A percentile compares a stretch with the other conserved stretches of the same genome.
These are phyloP conservation scores for Barnettozyma botsteinii DNA, from an alignment of 805 yeast species.

Conservation along the genomic window DNA sequence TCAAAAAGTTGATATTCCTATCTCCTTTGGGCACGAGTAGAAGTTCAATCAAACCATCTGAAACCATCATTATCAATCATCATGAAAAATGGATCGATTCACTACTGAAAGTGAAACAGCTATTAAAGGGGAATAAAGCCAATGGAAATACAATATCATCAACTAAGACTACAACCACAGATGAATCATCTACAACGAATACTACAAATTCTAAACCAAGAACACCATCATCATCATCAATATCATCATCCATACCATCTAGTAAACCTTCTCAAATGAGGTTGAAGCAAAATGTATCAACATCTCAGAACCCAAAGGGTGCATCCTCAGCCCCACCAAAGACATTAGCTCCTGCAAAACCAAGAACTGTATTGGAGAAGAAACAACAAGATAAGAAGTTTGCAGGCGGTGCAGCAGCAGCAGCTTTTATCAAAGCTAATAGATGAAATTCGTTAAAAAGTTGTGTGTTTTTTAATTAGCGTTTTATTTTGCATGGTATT, in stretches of 20 bases:
- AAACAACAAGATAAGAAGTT: conserved; percentile 22
- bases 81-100: conserved; percentile 65
- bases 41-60: neutral
- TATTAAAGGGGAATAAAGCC: conserved; percentile 30
- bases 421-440: conserved; percentile 23
- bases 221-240: conserved; percentile 1
- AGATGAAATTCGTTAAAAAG: conserved; percentile 1
- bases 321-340: neutral
- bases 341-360: conserved; percentile 1
- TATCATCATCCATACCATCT: neutral
- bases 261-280: too few relatives aligned
- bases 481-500: neutral
- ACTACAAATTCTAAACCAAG: conserved; percentile 7
- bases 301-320: too few relatives aligned
- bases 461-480: neutral
- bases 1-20: conserved; percentile 54
- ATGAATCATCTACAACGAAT: neutral
- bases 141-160: neutral
- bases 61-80: conserved; percentile 31
- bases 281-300: too few relatives aligned
- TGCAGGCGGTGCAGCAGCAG: conserved; percentile 32
- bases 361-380: conserved; percentile 13
- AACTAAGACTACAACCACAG: neutral
- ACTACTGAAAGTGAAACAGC: conserved; percentile 57
- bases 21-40: conserved; percentile 27